phyloP scores from a whole-genome alignment of 2,329 filamentous ascomycete species.

The Beauveria bassiana region DNA sequence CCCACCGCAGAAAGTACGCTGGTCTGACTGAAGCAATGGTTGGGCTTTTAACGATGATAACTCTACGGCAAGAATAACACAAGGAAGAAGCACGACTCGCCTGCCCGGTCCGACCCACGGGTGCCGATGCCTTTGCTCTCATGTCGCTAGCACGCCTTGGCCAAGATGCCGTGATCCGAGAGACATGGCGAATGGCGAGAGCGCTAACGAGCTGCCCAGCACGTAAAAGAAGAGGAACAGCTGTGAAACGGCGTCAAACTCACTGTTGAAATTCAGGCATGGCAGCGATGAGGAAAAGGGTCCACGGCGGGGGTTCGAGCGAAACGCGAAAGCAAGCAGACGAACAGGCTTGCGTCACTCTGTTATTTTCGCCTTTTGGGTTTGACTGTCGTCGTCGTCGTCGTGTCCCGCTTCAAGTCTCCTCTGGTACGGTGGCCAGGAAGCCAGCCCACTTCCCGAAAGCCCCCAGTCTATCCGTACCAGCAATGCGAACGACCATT shows the following conservation, averaged over 20 bases:
- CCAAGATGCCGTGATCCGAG: constrained; percentile 11
- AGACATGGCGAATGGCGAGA: background rate
- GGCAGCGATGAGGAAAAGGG: background rate
- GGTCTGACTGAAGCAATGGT: background rate
- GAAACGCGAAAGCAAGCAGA: background rate
- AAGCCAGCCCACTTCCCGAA: background rate
- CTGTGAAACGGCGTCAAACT: background rate
- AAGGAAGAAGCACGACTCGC: background rate
- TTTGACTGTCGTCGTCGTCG: background rate
- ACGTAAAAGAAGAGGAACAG: background rate
- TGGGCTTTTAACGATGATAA: background rate
- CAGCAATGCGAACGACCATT: background rate
- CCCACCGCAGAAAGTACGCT: background rate
- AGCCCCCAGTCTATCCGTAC: background rate
- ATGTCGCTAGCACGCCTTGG: constrained; percentile 4
- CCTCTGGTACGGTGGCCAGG: background rate
- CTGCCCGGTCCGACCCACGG: background rate
- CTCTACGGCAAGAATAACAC: background rate
- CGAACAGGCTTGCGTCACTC: constrained; percentile 9
- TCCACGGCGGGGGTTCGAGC: background rate
- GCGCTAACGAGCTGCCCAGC: background rate
- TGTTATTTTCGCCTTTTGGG: background rate
- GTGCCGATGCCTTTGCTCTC: constrained; percentile 2
- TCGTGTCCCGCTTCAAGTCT: background rate
- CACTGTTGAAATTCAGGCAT: background rate